These are phyloP conservation scores for Rhodotorula glutinis DNA, from an alignment of 1,284 basidiomycete species.

Conservation along the genomic window DNA sequence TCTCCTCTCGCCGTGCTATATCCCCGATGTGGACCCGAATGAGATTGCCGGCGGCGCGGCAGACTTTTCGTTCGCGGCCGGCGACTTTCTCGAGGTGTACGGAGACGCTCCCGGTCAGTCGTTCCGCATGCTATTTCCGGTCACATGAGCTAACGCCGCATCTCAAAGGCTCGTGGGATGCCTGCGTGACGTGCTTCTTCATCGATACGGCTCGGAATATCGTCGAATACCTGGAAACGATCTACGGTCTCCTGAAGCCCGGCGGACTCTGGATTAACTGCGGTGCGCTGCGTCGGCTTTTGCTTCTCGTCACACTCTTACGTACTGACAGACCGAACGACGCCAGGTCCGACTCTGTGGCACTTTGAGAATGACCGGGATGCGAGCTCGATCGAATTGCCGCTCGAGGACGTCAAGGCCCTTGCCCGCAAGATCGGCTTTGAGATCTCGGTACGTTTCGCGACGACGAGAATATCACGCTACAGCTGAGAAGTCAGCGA, in stretches of 20 bases:
- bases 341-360: conserved; percentile 80
- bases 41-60: conserved; percentile 55
- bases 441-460: conserved; percentile 62
- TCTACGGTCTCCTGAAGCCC: conserved; percentile 71
- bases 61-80: conserved; percentile 80
- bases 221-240: conserved; percentile 79
- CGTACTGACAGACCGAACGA: not conserved
- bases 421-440: conserved; percentile 78
- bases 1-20: conserved; percentile 64
- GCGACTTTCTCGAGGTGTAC: conserved; percentile 91
- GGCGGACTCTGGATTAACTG: conserved; percentile 90
- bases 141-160: not conserved
- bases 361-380: conserved; percentile 88
- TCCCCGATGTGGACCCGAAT: conserved; percentile 80
- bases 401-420: conserved; percentile 78
- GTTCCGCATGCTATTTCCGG: too few relatives aligned
- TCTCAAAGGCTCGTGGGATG: conserved; percentile 70
- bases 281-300: too few relatives aligned
- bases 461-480: too few relatives aligned
- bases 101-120: conserved; percentile 50
- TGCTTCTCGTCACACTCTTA: not conserved
- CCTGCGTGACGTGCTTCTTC: conserved; percentile 93
- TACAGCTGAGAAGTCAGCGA: not conserved
- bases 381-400: conserved; percentile 74
- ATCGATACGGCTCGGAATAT: conserved; percentile 94